These are phyloP conservation scores for Entophlyctis luteolus DNA, from an alignment of 192 early-diverging fungal species.

Conservation along the genomic window DNA sequence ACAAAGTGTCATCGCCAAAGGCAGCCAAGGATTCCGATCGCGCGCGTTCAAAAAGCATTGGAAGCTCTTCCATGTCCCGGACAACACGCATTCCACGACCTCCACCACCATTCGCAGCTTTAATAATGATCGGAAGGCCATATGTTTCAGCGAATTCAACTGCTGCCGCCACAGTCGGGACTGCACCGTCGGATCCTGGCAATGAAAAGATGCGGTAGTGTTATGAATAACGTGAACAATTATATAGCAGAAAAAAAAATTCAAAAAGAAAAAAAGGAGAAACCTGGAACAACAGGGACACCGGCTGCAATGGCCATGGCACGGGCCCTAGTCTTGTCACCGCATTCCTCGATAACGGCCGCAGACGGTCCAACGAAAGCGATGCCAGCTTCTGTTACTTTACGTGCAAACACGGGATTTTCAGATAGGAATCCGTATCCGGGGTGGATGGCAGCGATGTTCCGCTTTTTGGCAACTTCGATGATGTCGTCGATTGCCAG, in stretches of 20 bases:
- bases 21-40: conserved; percentile 85
- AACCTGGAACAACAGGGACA: conserved; percentile 92
- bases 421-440: conserved; percentile 96
- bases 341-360: conserved; percentile 79
- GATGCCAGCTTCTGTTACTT: conserved; percentile 83
- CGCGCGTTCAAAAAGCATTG: conserved; percentile 76
- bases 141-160: conserved; percentile 70
- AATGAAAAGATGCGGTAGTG: no score
- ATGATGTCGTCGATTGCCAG: conserved; percentile 91
- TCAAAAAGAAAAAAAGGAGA: no score
- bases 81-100: conserved; percentile 96
- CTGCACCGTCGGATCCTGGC: conserved; percentile 65
- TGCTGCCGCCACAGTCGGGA: conserved; percentile 62
- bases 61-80: conserved; percentile 65
- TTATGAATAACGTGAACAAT: no score
- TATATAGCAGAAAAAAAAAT: no score
- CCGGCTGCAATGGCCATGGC: conserved; percentile 62
- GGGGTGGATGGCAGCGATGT: conserved; percentile 87
- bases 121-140: conserved; percentile 94
- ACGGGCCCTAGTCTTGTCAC: conserved; percentile 94
- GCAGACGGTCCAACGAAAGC: conserved; percentile 85
- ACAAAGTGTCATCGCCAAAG: conserved; percentile 95
- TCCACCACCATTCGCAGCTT: conserved; percentile 95
- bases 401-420: conserved; percentile 87
- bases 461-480: conserved; percentile 67